Evolutionary conservation across 371 early-diverging fungal genomes (phyloP).

Genomic region (Phascolomyces articulosus): DNA sequence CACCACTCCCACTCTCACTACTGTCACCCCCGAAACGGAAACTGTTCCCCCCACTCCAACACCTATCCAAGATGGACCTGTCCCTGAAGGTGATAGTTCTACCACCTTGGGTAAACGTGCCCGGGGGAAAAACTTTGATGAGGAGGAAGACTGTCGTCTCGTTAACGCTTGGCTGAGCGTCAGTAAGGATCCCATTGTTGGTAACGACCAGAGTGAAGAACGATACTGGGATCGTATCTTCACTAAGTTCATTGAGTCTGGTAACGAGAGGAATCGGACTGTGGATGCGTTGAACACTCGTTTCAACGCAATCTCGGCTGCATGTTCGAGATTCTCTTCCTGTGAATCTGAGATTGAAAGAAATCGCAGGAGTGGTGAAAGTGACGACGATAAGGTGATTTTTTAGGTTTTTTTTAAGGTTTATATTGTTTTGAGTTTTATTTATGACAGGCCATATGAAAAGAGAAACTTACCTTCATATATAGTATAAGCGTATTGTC

Average conservation of each 20-base stretch:
- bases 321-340: neutral
- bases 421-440: no score
- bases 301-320: neutral
- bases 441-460: neutral
- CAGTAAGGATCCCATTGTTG: neutral
- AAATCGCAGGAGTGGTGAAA: neutral
- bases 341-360: no score
- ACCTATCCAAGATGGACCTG: neutral
- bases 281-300: neutral
- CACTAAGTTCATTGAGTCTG: neutral
- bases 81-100: no score
- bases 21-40: no score
- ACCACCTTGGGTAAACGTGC: neutral
- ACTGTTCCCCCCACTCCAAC: neutral
- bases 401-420: no score
- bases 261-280: neutral
- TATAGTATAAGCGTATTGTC: neutral
- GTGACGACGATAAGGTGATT: neutral
- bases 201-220: neutral
- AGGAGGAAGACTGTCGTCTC: neutral
- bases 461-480: neutral
- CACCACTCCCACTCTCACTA: neutral
- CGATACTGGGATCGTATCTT: neutral
- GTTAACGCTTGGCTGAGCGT: neutral
- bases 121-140: neutral